These are phyloP conservation scores for Fusarium longipes DNA, from an alignment of 2,329 filamentous ascomycete genomes.

Conservation along the genomic window DNA sequence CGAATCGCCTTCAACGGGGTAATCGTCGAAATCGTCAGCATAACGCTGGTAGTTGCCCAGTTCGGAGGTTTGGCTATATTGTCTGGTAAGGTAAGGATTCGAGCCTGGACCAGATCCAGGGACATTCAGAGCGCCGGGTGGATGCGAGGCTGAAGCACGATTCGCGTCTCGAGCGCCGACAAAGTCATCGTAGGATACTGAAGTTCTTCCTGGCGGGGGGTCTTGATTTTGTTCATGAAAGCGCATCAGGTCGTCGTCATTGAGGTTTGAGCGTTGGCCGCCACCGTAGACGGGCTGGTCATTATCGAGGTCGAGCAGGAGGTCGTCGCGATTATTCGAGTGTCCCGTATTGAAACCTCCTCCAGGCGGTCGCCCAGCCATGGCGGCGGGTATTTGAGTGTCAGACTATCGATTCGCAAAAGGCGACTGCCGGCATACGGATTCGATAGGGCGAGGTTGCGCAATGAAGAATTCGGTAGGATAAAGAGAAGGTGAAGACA, in stretches of 20 bases:
- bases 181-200: constrained; percentile 94
- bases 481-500: neutral
- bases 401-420: constrained; percentile 47
- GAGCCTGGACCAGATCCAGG: constrained; percentile 31
- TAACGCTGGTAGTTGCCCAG: constrained; percentile 92
- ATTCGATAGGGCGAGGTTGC: constrained; percentile 30
- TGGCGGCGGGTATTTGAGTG: constrained; percentile 60
- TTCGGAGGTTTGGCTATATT: constrained; percentile 81
- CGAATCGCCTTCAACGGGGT: constrained; percentile 79
- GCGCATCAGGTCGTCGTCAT: constrained; percentile 83
- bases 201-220: constrained; percentile 75
- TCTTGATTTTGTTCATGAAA: constrained; percentile 78
- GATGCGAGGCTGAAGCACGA: constrained; percentile 57
- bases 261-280: constrained; percentile 80
- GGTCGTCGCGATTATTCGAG: constrained; percentile 64
- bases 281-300: constrained; percentile 77
- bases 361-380: constrained; percentile 68
- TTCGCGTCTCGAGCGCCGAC: constrained; percentile 74
- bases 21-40: constrained; percentile 87
- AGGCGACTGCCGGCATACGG: constrained; percentile 51
- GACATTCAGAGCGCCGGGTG: constrained; percentile 48
- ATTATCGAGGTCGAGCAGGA: constrained; percentile 80
- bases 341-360: constrained; percentile 62
- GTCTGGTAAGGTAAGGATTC: constrained; percentile 61
- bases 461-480: constrained; percentile 11